Base-by-base conservation (phyloP, 2,329 filamentous ascomycete species). In the Plectosphaerella cucumerina region DNA sequence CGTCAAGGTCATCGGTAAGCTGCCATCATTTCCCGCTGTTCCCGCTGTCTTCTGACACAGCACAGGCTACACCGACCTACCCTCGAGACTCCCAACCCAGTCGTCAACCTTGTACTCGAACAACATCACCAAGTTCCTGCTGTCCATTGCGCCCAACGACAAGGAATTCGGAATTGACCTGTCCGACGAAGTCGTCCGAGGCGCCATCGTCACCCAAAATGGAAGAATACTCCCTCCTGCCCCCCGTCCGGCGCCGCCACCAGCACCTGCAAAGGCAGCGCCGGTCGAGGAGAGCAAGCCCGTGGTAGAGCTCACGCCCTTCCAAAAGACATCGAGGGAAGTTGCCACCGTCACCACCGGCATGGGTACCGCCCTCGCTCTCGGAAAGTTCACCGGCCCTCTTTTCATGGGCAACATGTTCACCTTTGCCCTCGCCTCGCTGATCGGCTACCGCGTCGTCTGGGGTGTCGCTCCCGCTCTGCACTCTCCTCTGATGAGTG, bases 71-170 rank as follows among this genome's bases (percentile, higher is more conserved):
- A 95, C 90, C 42, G 90, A 96, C 68, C 77, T 96, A 23, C 90
- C 91, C 1, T 95, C 90, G 31, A 82, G 90, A 44, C 77, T 96
- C 2, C 90, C 91, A 0, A 95, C 90, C 0, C 91, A 96, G 66
- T 90, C 90, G 0, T 95, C 90, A 0, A 95, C 89, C 0, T 73
- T 96, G 18, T 96, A 96, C 69, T 94, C 89, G 2, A 96, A 96
- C 77, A 96, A 96, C 64, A 92, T 96, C 60, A 91, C 86, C 58
- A 96, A 96, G 64, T 87, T 92, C 51, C 73, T 96, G 23, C 76
- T 96, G 10, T 94, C 90, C 0, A 90, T 96, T 77, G 70, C 84
- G 1, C 89, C 90, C 1, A 80, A 86, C 53, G 84, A 90, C 3
- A 90, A 89, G 56, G 80, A 86, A 35, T 96, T 90, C 56, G 89